Percentiles rank a stretch among this genome's conserved stretches.
Evolutionary conservation across 768 basidiomycete species (phyloP).

Genomic region (Tylopilus vinaceipallidus): DNA sequence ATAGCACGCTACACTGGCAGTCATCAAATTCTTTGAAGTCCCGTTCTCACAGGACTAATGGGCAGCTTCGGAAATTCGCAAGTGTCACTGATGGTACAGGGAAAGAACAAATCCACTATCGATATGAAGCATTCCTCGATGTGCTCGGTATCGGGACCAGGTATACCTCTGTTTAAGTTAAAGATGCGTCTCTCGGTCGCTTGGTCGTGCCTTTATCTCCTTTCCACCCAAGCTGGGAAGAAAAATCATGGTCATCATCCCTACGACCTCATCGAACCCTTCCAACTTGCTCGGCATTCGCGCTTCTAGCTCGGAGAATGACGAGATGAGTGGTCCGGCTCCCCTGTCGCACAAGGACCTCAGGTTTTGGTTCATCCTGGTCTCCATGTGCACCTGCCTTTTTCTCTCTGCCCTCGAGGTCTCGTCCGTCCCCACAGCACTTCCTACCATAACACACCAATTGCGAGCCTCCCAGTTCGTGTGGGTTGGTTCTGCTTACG

Average conservation of each 20-base stretch:
- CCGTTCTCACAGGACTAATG: background rate
- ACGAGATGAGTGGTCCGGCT: background rate
- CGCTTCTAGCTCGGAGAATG: background rate
- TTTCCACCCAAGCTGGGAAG: background rate
- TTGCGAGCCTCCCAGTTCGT: slow-evolving; percentile 28
- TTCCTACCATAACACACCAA: slow-evolving; percentile 34
- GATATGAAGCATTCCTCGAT: background rate
- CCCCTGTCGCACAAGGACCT: slow-evolving; percentile 7
- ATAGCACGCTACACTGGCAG: background rate
- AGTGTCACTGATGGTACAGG: background rate
- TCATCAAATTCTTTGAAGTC: background rate
- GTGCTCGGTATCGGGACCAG: background rate
- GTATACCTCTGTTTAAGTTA: background rate
- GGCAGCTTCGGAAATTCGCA: background rate
- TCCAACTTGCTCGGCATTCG: background rate
- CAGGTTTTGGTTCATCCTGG: slow-evolving; percentile 30
- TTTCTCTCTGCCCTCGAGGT: slow-evolving; percentile 31
- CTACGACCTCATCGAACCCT: slow-evolving; percentile 1
- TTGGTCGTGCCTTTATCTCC: background rate
- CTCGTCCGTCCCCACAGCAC: slow-evolving; percentile 28
- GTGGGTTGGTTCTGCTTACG: slow-evolving; percentile 40
- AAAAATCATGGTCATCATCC: background rate
- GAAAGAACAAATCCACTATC: slow-evolving; percentile 4
- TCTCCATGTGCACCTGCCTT: slow-evolving; percentile 23
- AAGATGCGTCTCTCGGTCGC: background rate